These are phyloP conservation scores for Rhododendron kiyosumense DNA, from an alignment of 148 eudicot genomes.

Conservation along the genomic window DNA sequence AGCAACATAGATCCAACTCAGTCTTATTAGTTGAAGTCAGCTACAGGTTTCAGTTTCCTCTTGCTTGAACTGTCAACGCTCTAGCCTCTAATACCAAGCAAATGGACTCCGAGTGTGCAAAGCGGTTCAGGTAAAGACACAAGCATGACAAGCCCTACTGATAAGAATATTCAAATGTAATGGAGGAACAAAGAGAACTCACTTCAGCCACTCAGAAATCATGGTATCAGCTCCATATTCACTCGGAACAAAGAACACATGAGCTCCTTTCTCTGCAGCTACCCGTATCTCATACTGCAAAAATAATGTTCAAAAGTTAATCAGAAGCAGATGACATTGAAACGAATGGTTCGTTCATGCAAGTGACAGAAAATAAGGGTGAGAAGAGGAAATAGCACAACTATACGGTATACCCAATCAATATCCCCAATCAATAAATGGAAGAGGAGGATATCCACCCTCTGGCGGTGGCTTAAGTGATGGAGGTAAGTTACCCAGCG, in stretches of 20 bases:
- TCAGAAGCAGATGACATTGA: not conserved
- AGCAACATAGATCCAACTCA: not conserved
- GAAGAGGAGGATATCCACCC: constrained; percentile 73
- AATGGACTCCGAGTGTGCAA: not conserved
- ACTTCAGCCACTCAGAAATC: not conserved
- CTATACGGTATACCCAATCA: constrained; percentile 65
- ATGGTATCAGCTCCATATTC: not conserved
- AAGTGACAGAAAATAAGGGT: not conserved
- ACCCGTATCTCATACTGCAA: not conserved
- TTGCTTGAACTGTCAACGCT: not conserved
- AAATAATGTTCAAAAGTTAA: not conserved
- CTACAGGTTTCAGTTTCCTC: not conserved
- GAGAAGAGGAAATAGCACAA: constrained; percentile 1
- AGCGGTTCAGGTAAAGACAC: not conserved
- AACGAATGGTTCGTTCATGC: not conserved
- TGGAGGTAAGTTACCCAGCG: constrained; percentile 76
- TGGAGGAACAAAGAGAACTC: not conserved
- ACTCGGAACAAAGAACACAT: not conserved
- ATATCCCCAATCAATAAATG: constrained; percentile 90
- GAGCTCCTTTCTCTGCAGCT: not conserved
- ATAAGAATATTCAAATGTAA: not conserved
- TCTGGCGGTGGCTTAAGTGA: constrained; percentile 88
- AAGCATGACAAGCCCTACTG: not conserved
- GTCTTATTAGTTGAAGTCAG: not conserved
- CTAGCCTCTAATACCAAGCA: not conserved